phyloP scores from a whole-genome alignment of 2,329 filamentous ascomycete species.

The Pyricularia pennisetigena region DNA sequence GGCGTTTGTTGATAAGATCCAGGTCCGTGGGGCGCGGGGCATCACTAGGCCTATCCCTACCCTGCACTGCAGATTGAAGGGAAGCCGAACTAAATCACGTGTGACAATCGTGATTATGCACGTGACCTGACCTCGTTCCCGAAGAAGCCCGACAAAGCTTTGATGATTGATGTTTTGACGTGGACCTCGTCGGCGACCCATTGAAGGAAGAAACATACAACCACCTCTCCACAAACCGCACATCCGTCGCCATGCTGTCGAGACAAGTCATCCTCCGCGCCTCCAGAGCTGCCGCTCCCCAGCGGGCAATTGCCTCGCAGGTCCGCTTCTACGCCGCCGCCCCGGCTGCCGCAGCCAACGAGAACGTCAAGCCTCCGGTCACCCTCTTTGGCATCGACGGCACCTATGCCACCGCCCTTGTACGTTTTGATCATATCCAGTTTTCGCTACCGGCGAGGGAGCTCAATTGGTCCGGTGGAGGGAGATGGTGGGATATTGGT shows the following conservation, averaged over 20 bases:
- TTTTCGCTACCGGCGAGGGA: background rate
- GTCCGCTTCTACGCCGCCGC: constrained; percentile 68
- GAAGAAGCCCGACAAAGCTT: background rate
- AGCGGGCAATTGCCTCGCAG: constrained; percentile 48
- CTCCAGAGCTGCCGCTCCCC: constrained; percentile 47
- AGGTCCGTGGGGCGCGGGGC: too few relatives aligned
- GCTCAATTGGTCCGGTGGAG: background rate
- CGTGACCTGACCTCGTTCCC: background rate
- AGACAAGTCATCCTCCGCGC: constrained; percentile 48
- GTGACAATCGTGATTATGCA: too few relatives aligned
- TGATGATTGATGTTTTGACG: background rate
- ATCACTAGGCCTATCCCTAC: background rate
- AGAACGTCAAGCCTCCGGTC: constrained; percentile 73
- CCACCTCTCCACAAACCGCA: background rate
- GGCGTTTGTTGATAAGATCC: too few relatives aligned
- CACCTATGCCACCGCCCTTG: constrained; percentile 96
- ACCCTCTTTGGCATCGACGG: constrained; percentile 93
- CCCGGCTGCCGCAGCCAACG: constrained; percentile 48
- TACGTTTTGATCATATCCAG: constrained; percentile 39
- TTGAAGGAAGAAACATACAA: background rate
- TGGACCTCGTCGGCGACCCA: background rate
- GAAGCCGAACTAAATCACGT: background rate
- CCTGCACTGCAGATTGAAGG: background rate
- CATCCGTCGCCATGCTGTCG: constrained; percentile 41
- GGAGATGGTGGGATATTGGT: background rate